A percentile compares a stretch with the other conserved stretches of the same genome.
phyloP scores from a whole-genome alignment of 2,329 filamentous ascomycete species.

The Aspergillus candidus region DNA sequence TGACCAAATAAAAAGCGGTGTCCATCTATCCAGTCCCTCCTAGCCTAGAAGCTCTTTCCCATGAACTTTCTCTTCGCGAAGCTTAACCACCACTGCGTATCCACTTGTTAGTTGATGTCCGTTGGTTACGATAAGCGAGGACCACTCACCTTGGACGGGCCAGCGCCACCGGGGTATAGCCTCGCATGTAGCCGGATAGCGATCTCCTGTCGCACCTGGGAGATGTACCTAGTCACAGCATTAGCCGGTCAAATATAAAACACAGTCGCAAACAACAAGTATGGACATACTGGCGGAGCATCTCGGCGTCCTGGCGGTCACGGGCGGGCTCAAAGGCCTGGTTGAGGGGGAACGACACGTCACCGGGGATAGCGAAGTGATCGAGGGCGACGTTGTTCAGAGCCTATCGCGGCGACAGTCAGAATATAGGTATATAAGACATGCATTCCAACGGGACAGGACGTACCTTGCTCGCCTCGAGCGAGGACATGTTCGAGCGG shows the following conservation, averaged over 20 bases:
- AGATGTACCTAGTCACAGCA: constrained; percentile 47
- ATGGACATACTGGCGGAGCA: constrained; percentile 66
- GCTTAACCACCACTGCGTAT: constrained; percentile 90
- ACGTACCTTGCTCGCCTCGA: constrained; percentile 59
- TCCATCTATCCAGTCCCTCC: constrained; percentile 15
- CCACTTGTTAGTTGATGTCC: constrained; percentile 17
- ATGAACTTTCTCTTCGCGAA: constrained; percentile 99
- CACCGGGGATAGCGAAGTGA: constrained; percentile 90
- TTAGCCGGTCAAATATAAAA: background rate
- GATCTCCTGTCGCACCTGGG: constrained; percentile 89
- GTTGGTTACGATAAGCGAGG: background rate
- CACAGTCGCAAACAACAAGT: background rate
- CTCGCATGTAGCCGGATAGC: constrained; percentile 74
- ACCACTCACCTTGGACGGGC: constrained; percentile 55
- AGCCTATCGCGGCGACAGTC: constrained; percentile 56
- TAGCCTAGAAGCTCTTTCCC: constrained; percentile 73
- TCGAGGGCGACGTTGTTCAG: constrained; percentile 89
- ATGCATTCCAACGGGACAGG: background rate
- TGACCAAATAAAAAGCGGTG: constrained; percentile 13
- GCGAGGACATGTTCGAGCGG: constrained; percentile 61
- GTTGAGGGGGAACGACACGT: constrained; percentile 87
- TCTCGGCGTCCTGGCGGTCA: constrained; percentile 83
- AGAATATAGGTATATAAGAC: background rate
- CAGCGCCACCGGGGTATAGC: constrained; percentile 71
- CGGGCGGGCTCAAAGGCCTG: constrained; percentile 90